Conservation (phyloP, 345 rosid species). For the Geranium brycei region DNA sequence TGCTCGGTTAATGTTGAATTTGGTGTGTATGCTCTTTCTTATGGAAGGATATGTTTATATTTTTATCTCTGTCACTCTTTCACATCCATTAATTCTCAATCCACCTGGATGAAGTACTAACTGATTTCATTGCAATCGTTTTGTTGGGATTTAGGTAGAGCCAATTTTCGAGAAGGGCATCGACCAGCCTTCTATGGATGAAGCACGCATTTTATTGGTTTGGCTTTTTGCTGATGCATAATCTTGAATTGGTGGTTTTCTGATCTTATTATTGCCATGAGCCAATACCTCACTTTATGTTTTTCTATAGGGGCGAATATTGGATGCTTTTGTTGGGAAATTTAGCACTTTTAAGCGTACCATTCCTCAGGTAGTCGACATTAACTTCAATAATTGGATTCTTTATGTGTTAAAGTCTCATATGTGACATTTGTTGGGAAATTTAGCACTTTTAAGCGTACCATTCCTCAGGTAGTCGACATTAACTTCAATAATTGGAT, state of each 20-base stretch:
- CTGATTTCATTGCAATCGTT: slow-evolving; percentile 9
- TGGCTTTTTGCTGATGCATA: slow-evolving; percentile 15
- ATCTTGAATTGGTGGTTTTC: slow-evolving; percentile 4
- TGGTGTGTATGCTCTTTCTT: slow-evolving; percentile 33
- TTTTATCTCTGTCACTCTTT: too few species aligned
- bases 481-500: neutral
- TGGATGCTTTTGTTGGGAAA: slow-evolving; percentile 99
- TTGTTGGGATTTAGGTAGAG: slow-evolving; percentile 54
- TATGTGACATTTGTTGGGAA: slow-evolving; percentile 5
- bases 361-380: slow-evolving; percentile 76
- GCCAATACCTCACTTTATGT: slow-evolving; percentile 8
- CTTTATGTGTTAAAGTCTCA: neutral
- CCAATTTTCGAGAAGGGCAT: slow-evolving; percentile 97
- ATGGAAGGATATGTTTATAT: neutral
- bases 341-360: slow-evolving; percentile 96
- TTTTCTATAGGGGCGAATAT: slow-evolving; percentile 65
- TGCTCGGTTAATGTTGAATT: slow-evolving; percentile 95
- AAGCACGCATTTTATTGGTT: slow-evolving; percentile 86
- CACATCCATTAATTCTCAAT: neutral
- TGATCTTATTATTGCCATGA: slow-evolving; percentile 8
- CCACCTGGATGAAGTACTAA: slow-evolving; percentile 5
- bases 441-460: slow-evolving; percentile 93
- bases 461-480: slow-evolving; percentile 83
- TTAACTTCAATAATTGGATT: neutral
- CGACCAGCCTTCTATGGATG: slow-evolving; percentile 90